phyloP scores from a whole-genome alignment of 1,284 basidiomycete species.

The Naganishia albida region DNA sequence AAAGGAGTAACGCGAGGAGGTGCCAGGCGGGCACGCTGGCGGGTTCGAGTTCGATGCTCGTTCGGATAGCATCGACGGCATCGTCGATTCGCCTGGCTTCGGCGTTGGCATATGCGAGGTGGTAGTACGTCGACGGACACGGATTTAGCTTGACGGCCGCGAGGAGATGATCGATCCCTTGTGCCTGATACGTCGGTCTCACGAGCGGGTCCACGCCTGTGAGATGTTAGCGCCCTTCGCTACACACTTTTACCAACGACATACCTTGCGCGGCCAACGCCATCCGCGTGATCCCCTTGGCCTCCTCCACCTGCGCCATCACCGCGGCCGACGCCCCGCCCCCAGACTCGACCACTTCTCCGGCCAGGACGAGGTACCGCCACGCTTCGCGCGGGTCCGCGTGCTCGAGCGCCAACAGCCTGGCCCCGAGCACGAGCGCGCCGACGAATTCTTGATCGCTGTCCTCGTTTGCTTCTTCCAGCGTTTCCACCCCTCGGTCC shows the following conservation, averaged over 20 bases:
- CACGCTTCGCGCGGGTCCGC: constrained; percentile 51
- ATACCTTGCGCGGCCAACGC: constrained; percentile 48
- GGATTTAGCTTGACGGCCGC: constrained; percentile 61
- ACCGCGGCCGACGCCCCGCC: neutral
- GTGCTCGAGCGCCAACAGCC: constrained; percentile 64
- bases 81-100: constrained; percentile 68
- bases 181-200: constrained; percentile 63
- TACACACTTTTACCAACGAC: constrained; percentile 36
- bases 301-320: constrained; percentile 46
- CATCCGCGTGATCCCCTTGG: constrained; percentile 52
- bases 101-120: constrained; percentile 75
- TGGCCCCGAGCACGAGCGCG: constrained; percentile 68
- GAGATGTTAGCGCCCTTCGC: constrained; percentile 16
- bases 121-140: constrained; percentile 68
- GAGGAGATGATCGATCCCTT: constrained; percentile 64
- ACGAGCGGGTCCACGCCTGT: constrained; percentile 68
- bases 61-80: constrained; percentile 69
- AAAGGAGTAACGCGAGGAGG: constrained; percentile 78
- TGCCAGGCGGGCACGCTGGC: constrained; percentile 84
- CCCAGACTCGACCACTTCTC: constrained; percentile 39
- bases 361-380: constrained; percentile 49
- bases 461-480: constrained; percentile 52
- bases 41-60: constrained; percentile 74
- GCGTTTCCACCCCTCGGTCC: constrained; percentile 30
- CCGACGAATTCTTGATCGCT: constrained; percentile 72